Base-by-base conservation (phyloP, 192 early-diverging fungal genomes). In the Backusella parvicylindrica region DNA sequence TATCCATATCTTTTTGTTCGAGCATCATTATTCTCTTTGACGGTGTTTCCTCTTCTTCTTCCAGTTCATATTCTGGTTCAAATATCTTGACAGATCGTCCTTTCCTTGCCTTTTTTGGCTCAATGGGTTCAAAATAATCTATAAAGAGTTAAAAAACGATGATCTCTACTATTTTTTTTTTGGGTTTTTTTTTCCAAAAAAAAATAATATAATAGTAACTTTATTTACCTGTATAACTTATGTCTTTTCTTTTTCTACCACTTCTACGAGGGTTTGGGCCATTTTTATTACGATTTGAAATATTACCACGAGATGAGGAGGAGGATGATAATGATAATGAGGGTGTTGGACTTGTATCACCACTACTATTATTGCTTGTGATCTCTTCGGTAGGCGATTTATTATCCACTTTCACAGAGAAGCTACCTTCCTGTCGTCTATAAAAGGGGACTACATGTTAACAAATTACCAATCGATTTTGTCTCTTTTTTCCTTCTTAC, bases 401-500 rank as follows among this genome's bases (percentile, higher is more conserved):
- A 60, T 3, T 12, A 3, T 28, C 53, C 2, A 8, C 8, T 60
- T 11, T 3, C 12, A 26, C 12, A n/a, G 66, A 67, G 41, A 53
- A 50, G 26, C 13, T 36, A n/a, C 47, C 36, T 28, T 33, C 30
- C 38, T 69, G 6, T 28, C 21, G 23, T 41, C 50, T 63, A 35
- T 6, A 60, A 63, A n/a, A 41, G 15, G 4, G 40, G 16, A 15
- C 3, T 28, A 15, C 40, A n/a, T n/a, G n/a, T n/a, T n/a, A n/a
- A n/a, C n/a, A n/a, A n/a, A n/a, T n/a, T n/a, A n/a, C n/a, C n/a
- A n/a, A n/a, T n/a, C n/a, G n/a, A n/a, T n/a, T n/a, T n/a, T n/a
- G n/a, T n/a, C n/a, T n/a, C n/a, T n/a, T n/a, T n/a, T n/a, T 36
- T 40, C 13, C 11, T 1, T 3, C 71, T 69, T 81, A 77, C 79